These are phyloP conservation scores for Athelia psychrophila DNA, from an alignment of 1,284 basidiomycete genomes.

Conservation along the genomic window DNA sequence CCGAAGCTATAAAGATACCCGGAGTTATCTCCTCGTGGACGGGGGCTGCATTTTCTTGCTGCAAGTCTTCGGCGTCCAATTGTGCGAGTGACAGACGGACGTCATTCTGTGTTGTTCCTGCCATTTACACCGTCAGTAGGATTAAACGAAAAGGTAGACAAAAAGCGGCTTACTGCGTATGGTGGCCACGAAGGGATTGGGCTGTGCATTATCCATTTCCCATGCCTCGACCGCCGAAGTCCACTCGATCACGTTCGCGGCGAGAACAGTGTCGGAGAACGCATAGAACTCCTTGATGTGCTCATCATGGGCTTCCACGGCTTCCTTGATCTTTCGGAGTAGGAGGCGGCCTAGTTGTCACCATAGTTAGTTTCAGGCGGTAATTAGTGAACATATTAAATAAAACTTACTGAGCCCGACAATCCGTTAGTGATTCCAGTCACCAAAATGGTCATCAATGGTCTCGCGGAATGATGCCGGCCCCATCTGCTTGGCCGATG, in stretches of 20 bases:
- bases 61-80: not conserved
- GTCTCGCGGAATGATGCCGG: constrained; percentile 16
- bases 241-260: no score
- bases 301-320: no score
- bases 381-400: no score
- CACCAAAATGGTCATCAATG: constrained; percentile 17
- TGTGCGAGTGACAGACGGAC: not conserved
- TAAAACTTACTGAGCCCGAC: constrained; percentile 7
- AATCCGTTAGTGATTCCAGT: constrained; percentile 23
- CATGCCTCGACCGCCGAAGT: no score
- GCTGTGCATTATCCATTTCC: not conserved
- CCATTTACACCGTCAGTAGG: not conserved
- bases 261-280: no score
- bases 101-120: not conserved
- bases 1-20: constrained; percentile 10
- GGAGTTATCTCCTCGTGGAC: constrained; percentile 9
- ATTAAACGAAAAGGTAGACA: not conserved
- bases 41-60: constrained; percentile 1
- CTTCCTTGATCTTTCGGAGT: no score
- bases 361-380: no score
- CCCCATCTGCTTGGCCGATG: constrained; percentile 19
- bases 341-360: no score
- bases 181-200: constrained; percentile 12
- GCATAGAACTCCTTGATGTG: no score
- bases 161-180: no score